phyloP scores from a whole-genome alignment of 257 asterid genomes.

The Osmanthus fragrans region DNA sequence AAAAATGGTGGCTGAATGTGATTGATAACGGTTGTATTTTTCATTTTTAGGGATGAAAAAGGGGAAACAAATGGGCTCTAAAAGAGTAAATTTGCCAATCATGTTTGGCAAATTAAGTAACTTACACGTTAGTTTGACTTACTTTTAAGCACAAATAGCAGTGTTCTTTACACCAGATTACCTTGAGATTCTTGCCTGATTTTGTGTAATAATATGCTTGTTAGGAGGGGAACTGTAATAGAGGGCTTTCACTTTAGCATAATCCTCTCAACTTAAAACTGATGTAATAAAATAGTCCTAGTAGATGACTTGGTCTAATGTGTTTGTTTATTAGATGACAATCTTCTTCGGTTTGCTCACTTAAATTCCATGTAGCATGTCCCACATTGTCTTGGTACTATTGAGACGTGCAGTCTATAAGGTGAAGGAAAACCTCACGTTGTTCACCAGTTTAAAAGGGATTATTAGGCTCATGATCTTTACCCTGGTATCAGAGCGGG shows the following conservation, averaged over 20 bases:
- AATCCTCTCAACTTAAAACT: not conserved
- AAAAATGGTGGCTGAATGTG: no score
- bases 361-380: not conserved
- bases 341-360: not conserved
- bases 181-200: not conserved
- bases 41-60: no score
- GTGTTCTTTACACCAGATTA: not conserved
- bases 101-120: not conserved
- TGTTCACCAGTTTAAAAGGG: not conserved
- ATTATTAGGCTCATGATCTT: not conserved
- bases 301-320: not conserved
- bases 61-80: no score
- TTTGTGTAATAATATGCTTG: not conserved
- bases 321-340: not conserved
- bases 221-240: not conserved
- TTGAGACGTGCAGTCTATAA: not conserved
- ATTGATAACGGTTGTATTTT: no score
- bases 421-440: not conserved
- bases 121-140: not conserved
- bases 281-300: not conserved
- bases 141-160: not conserved
- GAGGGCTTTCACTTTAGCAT: not conserved
- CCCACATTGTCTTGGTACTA: not conserved
- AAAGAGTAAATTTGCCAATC: not conserved
- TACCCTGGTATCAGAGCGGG: not conserved